phyloP scores from a whole-genome alignment of 208 protist species.

The Phytomonas serpens region DNA sequence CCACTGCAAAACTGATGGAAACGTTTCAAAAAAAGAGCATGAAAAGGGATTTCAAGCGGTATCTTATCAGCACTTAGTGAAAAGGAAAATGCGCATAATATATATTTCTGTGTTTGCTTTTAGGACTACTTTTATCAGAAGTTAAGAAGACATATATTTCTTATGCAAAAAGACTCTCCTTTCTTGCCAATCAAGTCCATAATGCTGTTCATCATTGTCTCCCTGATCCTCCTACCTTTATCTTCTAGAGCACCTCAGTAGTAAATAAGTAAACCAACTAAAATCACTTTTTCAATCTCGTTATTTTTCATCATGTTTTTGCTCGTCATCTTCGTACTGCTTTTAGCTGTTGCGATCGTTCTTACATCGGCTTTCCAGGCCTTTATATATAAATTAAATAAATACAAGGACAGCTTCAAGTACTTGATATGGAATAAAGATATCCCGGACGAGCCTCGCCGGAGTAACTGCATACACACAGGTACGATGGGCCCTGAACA shows the following conservation, averaged over 20 bases:
- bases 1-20: conserved; percentile 67
- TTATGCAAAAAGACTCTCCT: conserved; percentile 1
- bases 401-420: conserved; percentile 39
- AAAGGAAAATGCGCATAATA: neutral
- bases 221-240: conserved; percentile 2
- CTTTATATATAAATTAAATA: conserved; percentile 33
- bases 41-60: conserved; percentile 13
- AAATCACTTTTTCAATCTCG: neutral
- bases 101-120: conserved; percentile 12
- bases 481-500: conserved; percentile 18
- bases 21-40: conserved; percentile 72
- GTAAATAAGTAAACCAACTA: conserved; percentile 1
- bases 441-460: conserved; percentile 48
- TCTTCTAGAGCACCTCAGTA: neutral
- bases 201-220: neutral
- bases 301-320: conserved; percentile 46
- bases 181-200: conserved; percentile 7
- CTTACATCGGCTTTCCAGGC: conserved; percentile 32
- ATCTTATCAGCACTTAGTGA: neutral
- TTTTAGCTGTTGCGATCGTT: conserved; percentile 42
- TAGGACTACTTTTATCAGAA: conserved; percentile 11
- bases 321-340: conserved; percentile 45
- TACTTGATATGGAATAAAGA: conserved; percentile 71
- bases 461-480: conserved; percentile 53
- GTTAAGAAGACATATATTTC: conserved; percentile 2